Evolutionary conservation across 2,329 filamentous ascomycete genomes (phyloP), one percentile per base, ranked within the genome.

Genomic region (Orbilia ellipsospora): DNA sequence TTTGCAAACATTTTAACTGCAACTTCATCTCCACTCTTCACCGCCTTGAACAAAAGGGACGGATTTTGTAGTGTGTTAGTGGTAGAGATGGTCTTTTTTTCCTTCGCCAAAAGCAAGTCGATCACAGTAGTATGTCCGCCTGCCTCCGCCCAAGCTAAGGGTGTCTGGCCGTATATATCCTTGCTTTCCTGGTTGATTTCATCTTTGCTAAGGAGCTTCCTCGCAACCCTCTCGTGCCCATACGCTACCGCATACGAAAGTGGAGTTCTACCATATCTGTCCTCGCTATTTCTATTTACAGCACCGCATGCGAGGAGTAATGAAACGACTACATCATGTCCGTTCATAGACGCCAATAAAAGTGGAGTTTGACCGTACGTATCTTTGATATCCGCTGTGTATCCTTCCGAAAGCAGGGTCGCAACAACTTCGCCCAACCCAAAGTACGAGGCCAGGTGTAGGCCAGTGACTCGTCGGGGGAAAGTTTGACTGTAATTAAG

Each of bases 381-480:
- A 23, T 23, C 23, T n/a, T 44, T n/a, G 12, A n/a, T n/a, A 12
- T n/a, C n/a, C 40, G n/a, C 40, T 12, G 10, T 44, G 40, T n/a
- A 12, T 44, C 40, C 40, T 12, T 44, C n/a, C n/a, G 40, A 12
- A 12, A 44, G n/a, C 10, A 44, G 40, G 12, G 40, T 44, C n/a
- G 10, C 40, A 44, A 44, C 12, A 44, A 23, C 10, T 44, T 44
- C n/a, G 2, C n/a, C 40, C 44, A 70, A 51, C n/a, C 48, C 59
- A 40, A 31, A 70, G 44, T 70, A 57, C 2, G 66, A 45, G 26
- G 31, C 48, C 36, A 57, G 2, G 26, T 69, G 57, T 13, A 26
- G 8, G 8, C 45, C 28, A 54, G 26, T 28, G 20, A 44, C 40
- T 44, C 6, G 12, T 5, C n/a, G 10, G 10, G 40, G 12, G 12